Conservation (phyloP, 371 early-diverging fungal species). For the Cokeromyces recurvatus region DNA sequence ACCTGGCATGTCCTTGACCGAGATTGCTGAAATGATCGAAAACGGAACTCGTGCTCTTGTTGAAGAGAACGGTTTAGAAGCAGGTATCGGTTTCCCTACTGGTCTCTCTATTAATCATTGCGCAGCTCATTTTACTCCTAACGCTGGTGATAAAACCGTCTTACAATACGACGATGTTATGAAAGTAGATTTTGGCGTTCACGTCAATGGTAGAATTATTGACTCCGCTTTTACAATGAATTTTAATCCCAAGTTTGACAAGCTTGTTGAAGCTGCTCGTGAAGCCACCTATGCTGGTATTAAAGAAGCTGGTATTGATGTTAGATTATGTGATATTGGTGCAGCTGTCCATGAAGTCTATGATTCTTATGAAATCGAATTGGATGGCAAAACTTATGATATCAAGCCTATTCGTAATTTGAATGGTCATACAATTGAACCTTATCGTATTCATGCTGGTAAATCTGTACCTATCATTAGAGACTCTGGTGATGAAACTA, state of each 20-base stretch:
- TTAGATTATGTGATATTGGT: conserved; percentile 95
- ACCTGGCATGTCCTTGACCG: conserved; percentile 96
- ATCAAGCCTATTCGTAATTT: conserved; percentile 97
- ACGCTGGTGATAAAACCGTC: conserved; percentile 93
- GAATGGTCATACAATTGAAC: conserved; percentile 97
- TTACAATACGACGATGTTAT: conserved; percentile 92
- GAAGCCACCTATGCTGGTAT: conserved; percentile 99
- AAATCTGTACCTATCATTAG: conserved; percentile 97
- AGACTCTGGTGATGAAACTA: conserved; percentile 84
- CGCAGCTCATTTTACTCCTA: conserved; percentile 99
- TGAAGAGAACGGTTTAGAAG: conserved; percentile 86
- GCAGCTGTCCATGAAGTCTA: conserved; percentile 97
- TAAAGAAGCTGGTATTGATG: conserved; percentile 96
- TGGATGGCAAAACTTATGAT: conserved; percentile 92
- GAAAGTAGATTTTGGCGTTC: conserved; percentile 99
- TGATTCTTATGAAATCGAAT: conserved; percentile 97
- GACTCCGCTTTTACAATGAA: conserved; percentile 98
- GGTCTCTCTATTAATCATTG: conserved; percentile 96
- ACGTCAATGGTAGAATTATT: conserved; percentile 96
- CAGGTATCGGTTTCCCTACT: conserved; percentile 99
- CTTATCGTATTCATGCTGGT: conserved; percentile 96
- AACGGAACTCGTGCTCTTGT: conserved; percentile 91
- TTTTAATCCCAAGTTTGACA: conserved; percentile 93
- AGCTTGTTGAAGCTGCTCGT: conserved; percentile 86
- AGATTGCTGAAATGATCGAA: conserved; percentile 93